Evolutionary conservation across 176 grass and related monocot species (phyloP).

Genomic region (Saccharum officinarum): DNA sequence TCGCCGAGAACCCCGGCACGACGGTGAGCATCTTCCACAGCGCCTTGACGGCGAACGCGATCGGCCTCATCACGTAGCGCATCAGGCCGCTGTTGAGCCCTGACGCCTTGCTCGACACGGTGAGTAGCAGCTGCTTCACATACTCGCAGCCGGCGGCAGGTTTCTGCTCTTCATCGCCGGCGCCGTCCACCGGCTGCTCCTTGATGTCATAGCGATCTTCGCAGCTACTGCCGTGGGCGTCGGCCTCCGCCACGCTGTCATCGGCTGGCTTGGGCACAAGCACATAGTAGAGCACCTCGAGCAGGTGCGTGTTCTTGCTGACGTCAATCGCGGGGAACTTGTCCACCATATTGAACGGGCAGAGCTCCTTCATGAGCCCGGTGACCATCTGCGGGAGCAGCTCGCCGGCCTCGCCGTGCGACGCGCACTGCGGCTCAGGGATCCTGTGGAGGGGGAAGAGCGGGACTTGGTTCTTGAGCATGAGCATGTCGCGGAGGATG

Average conservation of each 20-base stretch:
- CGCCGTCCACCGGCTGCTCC: conserved; percentile 24
- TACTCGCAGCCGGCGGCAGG: conserved; percentile 24
- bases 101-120: conserved; percentile 43
- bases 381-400: conserved; percentile 61
- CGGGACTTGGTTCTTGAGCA: conserved; percentile 90
- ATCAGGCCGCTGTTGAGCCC: conserved; percentile 23
- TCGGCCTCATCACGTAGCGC: conserved; percentile 44
- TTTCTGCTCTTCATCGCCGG: background rate
- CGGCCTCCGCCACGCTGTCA: background rate
- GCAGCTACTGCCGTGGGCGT: background rate
- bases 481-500: conserved; percentile 73
- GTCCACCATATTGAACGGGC: conserved; percentile 67
- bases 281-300: conserved; percentile 67
- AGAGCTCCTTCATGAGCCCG: conserved; percentile 69
- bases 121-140: conserved; percentile 48
- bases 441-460: conserved; percentile 63
- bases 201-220: conserved; percentile 56
- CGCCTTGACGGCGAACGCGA: conserved; percentile 60
- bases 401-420: conserved; percentile 36
- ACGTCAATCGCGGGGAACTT: conserved; percentile 57
- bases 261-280: conserved; percentile 48
- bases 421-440: conserved; percentile 53
- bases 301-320: conserved; percentile 50
- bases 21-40: conserved; percentile 83
- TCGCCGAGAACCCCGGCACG: conserved; percentile 54